Base-by-base conservation (phyloP, 2,329 filamentous ascomycete species). In the Aspergillus melleus region DNA sequence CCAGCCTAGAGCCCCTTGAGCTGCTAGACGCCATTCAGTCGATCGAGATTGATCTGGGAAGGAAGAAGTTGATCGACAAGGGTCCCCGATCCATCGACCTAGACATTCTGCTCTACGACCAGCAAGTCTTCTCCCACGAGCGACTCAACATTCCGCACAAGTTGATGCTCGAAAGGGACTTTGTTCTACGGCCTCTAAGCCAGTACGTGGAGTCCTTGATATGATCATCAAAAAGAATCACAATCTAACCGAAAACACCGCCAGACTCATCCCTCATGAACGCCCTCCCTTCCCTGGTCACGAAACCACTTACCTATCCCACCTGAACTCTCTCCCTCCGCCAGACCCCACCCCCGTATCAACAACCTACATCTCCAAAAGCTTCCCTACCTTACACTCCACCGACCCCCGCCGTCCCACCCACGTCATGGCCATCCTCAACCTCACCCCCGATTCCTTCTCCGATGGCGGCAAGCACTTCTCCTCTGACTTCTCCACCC, bases 391-490 rank as follows among this genome's bases (percentile, higher is more conserved):
- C 1, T 77, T 95, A 44, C 84, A 85, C 54, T 82, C 90, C 19
- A 77, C 82, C 6, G 80, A 82, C 61, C 74, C 79, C 0, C 72
- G 70, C 50, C 84, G 88, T 52, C 81, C 79, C 55, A 97, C 94
- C 0, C 86, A 87, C 50, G 78, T 97, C 66, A 99, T 99, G 95
- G 91, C 90, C 57, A 96, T 99, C 64, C 82, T 98, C 50, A 99
- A 99, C 76, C 80, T 96, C 55, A 98, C 95, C 0, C 94, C 94
- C 0, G 94, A 99, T 77, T 98, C 94, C 10, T 99, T 99, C 80
- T 98, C 94, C 1, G 93, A 98, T 72, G 94, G 92, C 55, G 92
- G 92, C 9, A 70, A 81, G 9, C 85, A 92, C 74, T 77, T 79
- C 49, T 70, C 80, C 24, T 70, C 77, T 12, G 80, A 85, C 63